Percentiles rank a stretch among this genome's conserved stretches.
phyloP scores from a whole-genome alignment of 2,329 filamentous ascomycete species.

The Aschersonia sp. region DNA sequence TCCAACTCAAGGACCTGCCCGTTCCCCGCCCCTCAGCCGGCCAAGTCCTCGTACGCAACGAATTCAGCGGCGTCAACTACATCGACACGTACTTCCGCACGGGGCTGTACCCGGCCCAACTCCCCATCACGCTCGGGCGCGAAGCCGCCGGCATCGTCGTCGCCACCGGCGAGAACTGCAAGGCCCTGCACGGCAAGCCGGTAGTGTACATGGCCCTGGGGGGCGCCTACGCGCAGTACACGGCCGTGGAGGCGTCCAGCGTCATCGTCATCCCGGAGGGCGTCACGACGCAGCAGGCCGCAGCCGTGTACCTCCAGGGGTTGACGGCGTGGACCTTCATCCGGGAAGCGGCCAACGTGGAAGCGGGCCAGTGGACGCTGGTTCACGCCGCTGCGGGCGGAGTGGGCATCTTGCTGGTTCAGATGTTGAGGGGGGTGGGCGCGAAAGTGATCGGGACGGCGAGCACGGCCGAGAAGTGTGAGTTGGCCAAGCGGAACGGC shows the following conservation, averaged over 20 bases:
- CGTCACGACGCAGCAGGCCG: constrained; percentile 46
- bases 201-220: constrained; percentile 50
- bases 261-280: constrained; percentile 49
- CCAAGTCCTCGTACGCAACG: constrained; percentile 69
- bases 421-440: constrained; percentile 58
- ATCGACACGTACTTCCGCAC: constrained; percentile 87
- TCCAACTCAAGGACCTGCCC: constrained; percentile 54
- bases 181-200: constrained; percentile 41
- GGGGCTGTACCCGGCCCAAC: constrained; percentile 61
- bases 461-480: constrained; percentile 56
- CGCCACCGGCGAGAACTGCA: constrained; percentile 31
- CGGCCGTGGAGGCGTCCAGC: constrained; percentile 34
- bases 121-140: constrained; percentile 65
- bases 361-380: constrained; percentile 67
- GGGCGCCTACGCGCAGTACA: constrained; percentile 42
- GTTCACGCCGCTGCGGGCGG: constrained; percentile 80
- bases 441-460: constrained; percentile 72
- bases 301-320: constrained; percentile 64
- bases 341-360: constrained; percentile 60
- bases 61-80: constrained; percentile 70
- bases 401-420: constrained; percentile 60
- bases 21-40: constrained; percentile 55
- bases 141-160: constrained; percentile 65
- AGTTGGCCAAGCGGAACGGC: constrained; percentile 53
- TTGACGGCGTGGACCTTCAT: constrained; percentile 71